A percentile compares a stretch with the other conserved stretches of the same genome.
These are phyloP conservation scores for Ophiostoma ulmi DNA, from an alignment of 2,329 filamentous ascomycete species.

Conservation along the genomic window DNA sequence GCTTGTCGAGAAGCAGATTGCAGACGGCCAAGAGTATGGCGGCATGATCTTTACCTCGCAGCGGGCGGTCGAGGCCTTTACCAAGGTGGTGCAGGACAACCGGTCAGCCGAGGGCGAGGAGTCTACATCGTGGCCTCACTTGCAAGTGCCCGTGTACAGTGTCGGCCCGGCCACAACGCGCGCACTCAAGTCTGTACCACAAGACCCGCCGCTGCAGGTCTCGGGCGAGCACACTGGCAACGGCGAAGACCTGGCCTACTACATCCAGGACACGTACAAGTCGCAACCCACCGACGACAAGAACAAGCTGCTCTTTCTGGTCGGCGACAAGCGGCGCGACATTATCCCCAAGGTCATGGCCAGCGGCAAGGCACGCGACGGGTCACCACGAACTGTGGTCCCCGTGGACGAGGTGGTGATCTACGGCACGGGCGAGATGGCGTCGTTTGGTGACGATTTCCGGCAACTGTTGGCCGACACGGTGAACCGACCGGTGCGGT, in stretches of 20 bases:
- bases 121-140: constrained; percentile 44
- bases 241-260: constrained; percentile 70
- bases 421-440: constrained; percentile 81
- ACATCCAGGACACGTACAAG: constrained; percentile 74
- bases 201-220: constrained; percentile 53
- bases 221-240: constrained; percentile 79
- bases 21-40: constrained; percentile 48
- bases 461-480: constrained; percentile 44
- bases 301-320: constrained; percentile 67
- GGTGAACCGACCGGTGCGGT: constrained; percentile 43
- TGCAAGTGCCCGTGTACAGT: constrained; percentile 63
- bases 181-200: constrained; percentile 56
- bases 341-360: constrained; percentile 80
- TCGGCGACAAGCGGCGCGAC: constrained; percentile 84
- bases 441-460: constrained; percentile 69
- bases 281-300: not conserved
- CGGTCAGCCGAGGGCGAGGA: constrained; percentile 29
- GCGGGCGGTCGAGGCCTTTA: constrained; percentile 74
- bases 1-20: constrained; percentile 44
- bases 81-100: constrained; percentile 52
- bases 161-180: constrained; percentile 77
- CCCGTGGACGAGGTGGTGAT: constrained; percentile 72
- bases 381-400: constrained; percentile 34
- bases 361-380: constrained; percentile 35
- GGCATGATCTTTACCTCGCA: constrained; percentile 83